Percentiles rank a stretch among this genome's conserved stretches.
Evolutionary conservation across 345 rosid species (phyloP).

Genomic region (Stellera chamaejasme): DNA sequence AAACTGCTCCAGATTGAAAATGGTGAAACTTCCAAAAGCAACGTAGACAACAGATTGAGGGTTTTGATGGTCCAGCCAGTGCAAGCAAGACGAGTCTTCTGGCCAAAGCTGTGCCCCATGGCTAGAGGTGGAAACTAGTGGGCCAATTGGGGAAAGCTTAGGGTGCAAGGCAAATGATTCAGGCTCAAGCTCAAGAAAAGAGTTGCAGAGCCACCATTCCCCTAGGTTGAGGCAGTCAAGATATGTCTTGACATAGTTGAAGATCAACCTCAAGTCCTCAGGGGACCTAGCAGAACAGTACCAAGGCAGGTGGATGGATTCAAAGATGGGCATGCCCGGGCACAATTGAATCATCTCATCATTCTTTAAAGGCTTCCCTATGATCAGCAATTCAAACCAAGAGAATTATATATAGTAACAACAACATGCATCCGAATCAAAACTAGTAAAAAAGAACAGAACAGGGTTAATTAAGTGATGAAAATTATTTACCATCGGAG

Average conservation of each 20-base stretch:
- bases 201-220: neutral
- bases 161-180: neutral
- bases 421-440: too few relatives aligned
- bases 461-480: too few relatives aligned
- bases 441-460: too few relatives aligned
- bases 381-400: too few relatives aligned
- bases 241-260: too few relatives aligned
- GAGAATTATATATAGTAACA: too few relatives aligned
- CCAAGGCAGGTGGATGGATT: too few relatives aligned
- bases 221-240: neutral
- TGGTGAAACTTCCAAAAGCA: constrained; percentile 35
- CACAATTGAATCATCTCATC: too few relatives aligned
- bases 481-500: neutral
- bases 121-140: neutral
- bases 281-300: too few relatives aligned
- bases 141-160: neutral
- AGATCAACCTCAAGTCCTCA: too few relatives aligned
- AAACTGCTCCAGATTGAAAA: constrained; percentile 17
- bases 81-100: constrained; percentile 24
- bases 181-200: neutral
- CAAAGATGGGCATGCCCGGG: too few relatives aligned
- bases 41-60: constrained; percentile 27
- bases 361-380: too few relatives aligned
- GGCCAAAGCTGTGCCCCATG: constrained; percentile 15
- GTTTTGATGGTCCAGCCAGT: constrained; percentile 28